Base-by-base conservation (phyloP, 371 early-diverging fungal species). In the Capillidium heterosporum region DNA sequence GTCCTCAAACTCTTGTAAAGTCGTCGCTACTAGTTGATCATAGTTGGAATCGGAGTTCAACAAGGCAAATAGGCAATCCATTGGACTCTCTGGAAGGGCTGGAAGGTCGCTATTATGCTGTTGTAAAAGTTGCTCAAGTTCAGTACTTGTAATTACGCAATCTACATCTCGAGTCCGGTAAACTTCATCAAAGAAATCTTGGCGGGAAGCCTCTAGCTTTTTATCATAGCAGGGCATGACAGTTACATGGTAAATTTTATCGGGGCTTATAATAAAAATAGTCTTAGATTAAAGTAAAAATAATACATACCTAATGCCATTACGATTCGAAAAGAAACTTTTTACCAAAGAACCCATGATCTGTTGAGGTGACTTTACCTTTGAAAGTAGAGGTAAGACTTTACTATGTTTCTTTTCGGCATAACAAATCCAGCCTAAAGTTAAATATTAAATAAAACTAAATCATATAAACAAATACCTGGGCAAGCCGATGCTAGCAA, bases 171-270 rank as follows among this genome's bases (percentile, higher is more conserved):
- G 76, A 0, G 89, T 87, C 42, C 75, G 56, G 61, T 78, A 85
- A 19, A 79, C 46, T 53, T 87, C 86, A 55, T 71, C 67, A 67
- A 84, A 85, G 63, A 96, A 95, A 63, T 94, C 93, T 11, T 77
- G 71, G 21, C 98, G 75, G 41, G 90, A 89, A 0, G 95, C 94
- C 68, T 97, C 98, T 19, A 97, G 74, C 64, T 97, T 97, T 69
- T 95, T 97, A 66, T 97, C 98, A 58, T 89, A 95, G 66, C 98
- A 97, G 21, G 95, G 95, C 95, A 95, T 94, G 28, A 97, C 76
- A 2, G 86, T 70, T 8, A 95, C 87, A 63, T 94, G 94, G 66
- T 87, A 95, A 23, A 93, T 82, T 39, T 72, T 71, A 59, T 80
- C 68, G 1, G 86, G 85, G 11, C 80, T 72, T 51, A 11, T 23